Conservation (phyloP, 106 monocot species). For the Hemerocallis citrina region DNA sequence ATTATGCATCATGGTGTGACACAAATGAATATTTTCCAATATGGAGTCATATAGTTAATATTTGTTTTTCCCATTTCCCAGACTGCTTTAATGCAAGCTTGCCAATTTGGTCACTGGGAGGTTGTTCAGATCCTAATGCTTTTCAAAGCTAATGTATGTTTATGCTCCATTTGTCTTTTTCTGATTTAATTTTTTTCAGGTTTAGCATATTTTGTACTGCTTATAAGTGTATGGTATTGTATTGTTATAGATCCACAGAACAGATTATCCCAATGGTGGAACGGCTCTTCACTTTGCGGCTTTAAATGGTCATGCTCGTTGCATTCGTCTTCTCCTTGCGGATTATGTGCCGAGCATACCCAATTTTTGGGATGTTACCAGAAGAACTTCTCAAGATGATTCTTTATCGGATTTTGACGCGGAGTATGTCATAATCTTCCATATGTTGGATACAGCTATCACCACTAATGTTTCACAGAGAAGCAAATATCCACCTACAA, state of each 20-base stretch:
- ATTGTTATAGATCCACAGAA: conserved; percentile 85
- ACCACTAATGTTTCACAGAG: no score
- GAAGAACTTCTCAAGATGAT: conserved; percentile 26
- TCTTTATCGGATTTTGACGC: conserved; percentile 48
- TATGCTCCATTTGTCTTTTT: not conserved
- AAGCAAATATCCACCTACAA: no score
- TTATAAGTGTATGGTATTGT: not conserved
- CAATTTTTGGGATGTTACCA: conserved; percentile 46
- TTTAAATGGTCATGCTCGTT: conserved; percentile 81
- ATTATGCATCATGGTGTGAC: no score
- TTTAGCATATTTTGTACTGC: not conserved
- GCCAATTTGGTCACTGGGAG: conserved; percentile 98
- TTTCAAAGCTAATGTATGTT: conserved; percentile 76
- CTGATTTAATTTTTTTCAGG: not conserved
- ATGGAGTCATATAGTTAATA: no score
- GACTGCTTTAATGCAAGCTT: conserved; percentile 99
- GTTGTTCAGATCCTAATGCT: conserved; percentile 96
- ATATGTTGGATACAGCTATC: conserved; percentile 1
- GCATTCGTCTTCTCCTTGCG: conserved; percentile 78
- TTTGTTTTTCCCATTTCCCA: conserved; percentile 16
- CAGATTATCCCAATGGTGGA: conserved; percentile 91
- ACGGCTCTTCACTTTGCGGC: conserved; percentile 92
- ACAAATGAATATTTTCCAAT: no score
- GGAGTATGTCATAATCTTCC: conserved; percentile 25
- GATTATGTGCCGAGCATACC: conserved; percentile 78